phyloP scores from a whole-genome alignment of 306 rosid genomes.

The Trifolium repens region DNA sequence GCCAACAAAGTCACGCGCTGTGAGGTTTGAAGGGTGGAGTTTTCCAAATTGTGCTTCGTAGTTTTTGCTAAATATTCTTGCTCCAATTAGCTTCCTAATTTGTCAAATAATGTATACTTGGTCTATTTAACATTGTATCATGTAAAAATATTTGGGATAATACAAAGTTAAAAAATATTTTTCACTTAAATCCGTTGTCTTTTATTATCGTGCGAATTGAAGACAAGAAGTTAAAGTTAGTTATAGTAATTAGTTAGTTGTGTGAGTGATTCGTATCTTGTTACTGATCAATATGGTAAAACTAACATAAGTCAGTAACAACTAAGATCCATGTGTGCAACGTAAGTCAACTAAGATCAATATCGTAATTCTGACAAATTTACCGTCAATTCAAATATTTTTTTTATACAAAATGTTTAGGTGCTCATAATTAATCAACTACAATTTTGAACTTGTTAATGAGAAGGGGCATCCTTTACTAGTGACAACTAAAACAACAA shows the following conservation, averaged over 20 bases:
- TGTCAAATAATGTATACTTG: not conserved
- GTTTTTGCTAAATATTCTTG: conserved; percentile 58
- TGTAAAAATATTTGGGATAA: not conserved
- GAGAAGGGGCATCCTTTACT: not conserved
- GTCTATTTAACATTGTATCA: not conserved
- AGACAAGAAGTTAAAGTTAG: too few species aligned
- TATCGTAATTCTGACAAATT: too few species aligned
- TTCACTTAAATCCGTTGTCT: too few species aligned
- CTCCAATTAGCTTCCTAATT: conserved; percentile 76
- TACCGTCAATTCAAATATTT: too few species aligned
- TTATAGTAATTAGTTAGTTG: too few species aligned
- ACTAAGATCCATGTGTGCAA: not conserved
- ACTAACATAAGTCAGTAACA: not conserved
- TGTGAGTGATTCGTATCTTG: not conserved
- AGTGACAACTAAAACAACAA: not conserved
- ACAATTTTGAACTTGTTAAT: too few species aligned
- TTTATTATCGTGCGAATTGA: too few species aligned
- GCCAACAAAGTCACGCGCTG: conserved; percentile 63
- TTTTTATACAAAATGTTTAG: too few species aligned
- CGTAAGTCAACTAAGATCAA: too few species aligned
- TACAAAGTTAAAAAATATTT: not conserved
- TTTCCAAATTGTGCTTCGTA: conserved; percentile 30
- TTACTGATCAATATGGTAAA: too few species aligned
- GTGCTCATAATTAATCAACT: too few species aligned
- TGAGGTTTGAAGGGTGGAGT: conserved; percentile 8